phyloP scores from a whole-genome alignment of 2,329 filamentous ascomycete species.

The Venturia effusa region DNA sequence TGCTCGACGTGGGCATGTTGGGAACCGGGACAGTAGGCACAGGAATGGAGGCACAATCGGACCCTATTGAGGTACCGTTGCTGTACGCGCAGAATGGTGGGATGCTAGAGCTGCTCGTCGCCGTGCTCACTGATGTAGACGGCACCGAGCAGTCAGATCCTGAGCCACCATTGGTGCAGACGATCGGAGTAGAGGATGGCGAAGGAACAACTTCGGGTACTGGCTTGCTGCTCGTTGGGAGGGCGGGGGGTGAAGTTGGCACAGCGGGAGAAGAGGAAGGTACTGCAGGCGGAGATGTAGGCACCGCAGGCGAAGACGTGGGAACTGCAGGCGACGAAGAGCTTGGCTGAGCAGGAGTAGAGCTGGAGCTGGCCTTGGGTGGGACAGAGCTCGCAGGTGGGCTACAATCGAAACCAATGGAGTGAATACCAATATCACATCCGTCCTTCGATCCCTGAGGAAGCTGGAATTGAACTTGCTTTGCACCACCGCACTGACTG shows the following conservation, averaged over 20 bases:
- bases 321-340: not conserved
- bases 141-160: no score
- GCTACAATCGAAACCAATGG: conserved; percentile 63
- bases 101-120: not conserved
- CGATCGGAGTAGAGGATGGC: no score
- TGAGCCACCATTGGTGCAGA: no score
- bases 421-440: conserved; percentile 65
- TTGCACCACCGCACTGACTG: conserved; percentile 86
- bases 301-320: not conserved
- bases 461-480: conserved; percentile 59
- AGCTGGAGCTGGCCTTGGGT: conserved; percentile 12
- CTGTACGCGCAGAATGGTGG: not conserved
- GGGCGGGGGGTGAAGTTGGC: not conserved
- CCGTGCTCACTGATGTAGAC: not conserved
- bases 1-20: not conserved
- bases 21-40: not conserved
- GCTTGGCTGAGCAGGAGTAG: conserved; percentile 4
- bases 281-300: not conserved
- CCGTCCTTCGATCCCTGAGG: conserved; percentile 46
- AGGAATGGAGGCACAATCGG: not conserved
- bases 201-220: not conserved
- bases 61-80: not conserved
- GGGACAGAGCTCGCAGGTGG: conserved; percentile 23
- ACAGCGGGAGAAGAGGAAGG: not conserved
- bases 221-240: not conserved